Conservation (phyloP, 192 early-diverging fungal genomes). For the Chytriomyces confervae region DNA sequence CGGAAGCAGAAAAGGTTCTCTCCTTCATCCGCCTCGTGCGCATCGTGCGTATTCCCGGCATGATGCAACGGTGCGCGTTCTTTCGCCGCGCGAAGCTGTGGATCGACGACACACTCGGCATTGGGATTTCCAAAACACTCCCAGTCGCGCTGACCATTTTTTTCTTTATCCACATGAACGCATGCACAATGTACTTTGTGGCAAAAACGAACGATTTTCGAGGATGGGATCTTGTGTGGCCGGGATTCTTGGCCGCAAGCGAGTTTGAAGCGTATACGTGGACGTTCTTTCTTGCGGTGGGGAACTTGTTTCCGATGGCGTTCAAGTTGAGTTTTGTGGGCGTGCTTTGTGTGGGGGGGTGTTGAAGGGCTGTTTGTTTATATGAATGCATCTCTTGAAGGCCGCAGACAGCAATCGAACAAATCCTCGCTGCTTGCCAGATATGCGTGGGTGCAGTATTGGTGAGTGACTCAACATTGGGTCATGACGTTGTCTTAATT, state of each 20-base stretch:
- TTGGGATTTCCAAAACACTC: constrained; percentile 13
- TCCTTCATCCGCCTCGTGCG: constrained; percentile 10
- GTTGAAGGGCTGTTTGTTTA: not conserved
- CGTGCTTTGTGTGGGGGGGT: not conserved
- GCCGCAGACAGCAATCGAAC: constrained; percentile 10
- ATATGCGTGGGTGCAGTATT: constrained; percentile 7
- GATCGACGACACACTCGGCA: not conserved
- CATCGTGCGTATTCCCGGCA: constrained; percentile 1
- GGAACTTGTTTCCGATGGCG: constrained; percentile 24
- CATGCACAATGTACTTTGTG: constrained; percentile 14
- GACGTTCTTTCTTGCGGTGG: constrained; percentile 26
- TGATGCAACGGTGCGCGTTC: constrained; percentile 16
- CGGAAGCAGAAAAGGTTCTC: too few species aligned
- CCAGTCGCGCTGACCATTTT: constrained; percentile 20
- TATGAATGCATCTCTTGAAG: not conserved
- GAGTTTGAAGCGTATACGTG: constrained; percentile 14
- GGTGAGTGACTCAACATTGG: too few species aligned
- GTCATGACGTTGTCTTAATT: too few species aligned
- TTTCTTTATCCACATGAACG: constrained; percentile 24
- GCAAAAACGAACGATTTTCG: not conserved
- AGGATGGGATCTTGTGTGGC: constrained; percentile 21
- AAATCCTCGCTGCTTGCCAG: not conserved
- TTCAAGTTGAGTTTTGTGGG: constrained; percentile 21
- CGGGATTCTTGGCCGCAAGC: not conserved
- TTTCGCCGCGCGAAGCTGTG: not conserved